Percentiles rank a stretch among this genome's conserved stretches.
Conservation (phyloP, 2,329 filamentous ascomycete genomes). For the Calycina herbarum region DNA sequence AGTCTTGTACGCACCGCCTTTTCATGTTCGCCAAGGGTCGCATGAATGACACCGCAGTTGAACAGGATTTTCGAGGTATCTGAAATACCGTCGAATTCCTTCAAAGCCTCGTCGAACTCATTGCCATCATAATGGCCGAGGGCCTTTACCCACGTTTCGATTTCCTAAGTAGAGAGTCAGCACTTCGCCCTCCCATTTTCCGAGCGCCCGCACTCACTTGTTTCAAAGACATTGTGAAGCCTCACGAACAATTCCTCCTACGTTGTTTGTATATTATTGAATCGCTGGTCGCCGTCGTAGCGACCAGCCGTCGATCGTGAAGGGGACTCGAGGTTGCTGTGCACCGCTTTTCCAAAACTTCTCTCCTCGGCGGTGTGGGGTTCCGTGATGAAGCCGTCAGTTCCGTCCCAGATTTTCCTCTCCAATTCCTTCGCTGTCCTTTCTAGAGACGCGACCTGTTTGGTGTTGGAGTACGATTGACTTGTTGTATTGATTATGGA, state of each 20-base stretch:
- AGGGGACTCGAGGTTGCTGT: conserved; percentile 19
- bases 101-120: conserved; percentile 88
- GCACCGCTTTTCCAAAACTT: neutral
- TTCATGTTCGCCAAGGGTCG: conserved; percentile 92
- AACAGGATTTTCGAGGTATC: conserved; percentile 99
- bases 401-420: conserved; percentile 9
- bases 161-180: conserved; percentile 63
- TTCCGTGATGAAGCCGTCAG: conserved; percentile 14
- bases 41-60: conserved; percentile 97
- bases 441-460: neutral
- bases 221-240: conserved; percentile 43
- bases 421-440: conserved; percentile 1
- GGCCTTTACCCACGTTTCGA: conserved; percentile 96
- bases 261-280: conserved; percentile 10
- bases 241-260: conserved; percentile 14
- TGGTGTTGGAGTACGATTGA: neutral
- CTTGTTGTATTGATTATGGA: neutral
- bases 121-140: conserved; percentile 93
- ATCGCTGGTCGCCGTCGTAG: conserved; percentile 29
- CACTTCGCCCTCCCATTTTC: conserved; percentile 12
- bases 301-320: conserved; percentile 27
- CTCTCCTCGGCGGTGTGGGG: conserved; percentile 11
- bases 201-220: conserved; percentile 38
- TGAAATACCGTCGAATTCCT: conserved; percentile 79
- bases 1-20: conserved; percentile 70